Conservation (phyloP, 495 filamentous ascomycete genomes). For the Aspergillus incahuasiensis region DNA sequence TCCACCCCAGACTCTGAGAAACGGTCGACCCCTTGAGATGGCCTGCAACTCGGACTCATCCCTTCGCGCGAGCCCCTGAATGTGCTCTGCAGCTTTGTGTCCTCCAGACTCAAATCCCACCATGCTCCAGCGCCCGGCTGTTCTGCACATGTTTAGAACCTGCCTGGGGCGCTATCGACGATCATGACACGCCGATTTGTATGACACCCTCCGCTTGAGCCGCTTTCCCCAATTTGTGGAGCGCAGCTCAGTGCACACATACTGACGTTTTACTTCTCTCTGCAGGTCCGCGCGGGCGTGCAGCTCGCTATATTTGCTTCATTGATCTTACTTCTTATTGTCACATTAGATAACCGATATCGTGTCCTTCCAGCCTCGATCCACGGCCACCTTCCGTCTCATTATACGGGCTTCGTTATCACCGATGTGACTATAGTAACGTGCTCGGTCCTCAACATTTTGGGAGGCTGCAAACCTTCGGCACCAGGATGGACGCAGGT, state of each 20-base stretch:
- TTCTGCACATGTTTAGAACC: slow-evolving; percentile 25
- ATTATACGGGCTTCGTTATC: slow-evolving; percentile 75
- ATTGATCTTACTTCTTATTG: slow-evolving; percentile 63
- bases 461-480: slow-evolving; percentile 76
- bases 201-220: slow-evolving; percentile 14
- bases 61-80: slow-evolving; percentile 25
- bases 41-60: slow-evolving; percentile 22
- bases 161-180: slow-evolving; percentile 28
- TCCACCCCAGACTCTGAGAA: slow-evolving; percentile 6
- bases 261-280: slow-evolving; percentile 6
- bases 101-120: slow-evolving; percentile 9
- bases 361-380: slow-evolving; percentile 76
- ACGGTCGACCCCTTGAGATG: slow-evolving; percentile 23
- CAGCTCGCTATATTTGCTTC: slow-evolving; percentile 67
- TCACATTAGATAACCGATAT: slow-evolving; percentile 76
- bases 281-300: slow-evolving; percentile 69
- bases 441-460: slow-evolving; percentile 69
- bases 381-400: slow-evolving; percentile 75
- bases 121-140: slow-evolving; percentile 24
- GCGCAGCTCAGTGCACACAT: neutral
- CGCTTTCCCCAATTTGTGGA: neutral
- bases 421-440: slow-evolving; percentile 83
- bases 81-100: slow-evolving; percentile 9
- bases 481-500: slow-evolving; percentile 73
- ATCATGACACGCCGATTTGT: slow-evolving; percentile 49